Conservation (phyloP, 768 basidiomycete genomes). For the Candolleomyces efflorescens region DNA sequence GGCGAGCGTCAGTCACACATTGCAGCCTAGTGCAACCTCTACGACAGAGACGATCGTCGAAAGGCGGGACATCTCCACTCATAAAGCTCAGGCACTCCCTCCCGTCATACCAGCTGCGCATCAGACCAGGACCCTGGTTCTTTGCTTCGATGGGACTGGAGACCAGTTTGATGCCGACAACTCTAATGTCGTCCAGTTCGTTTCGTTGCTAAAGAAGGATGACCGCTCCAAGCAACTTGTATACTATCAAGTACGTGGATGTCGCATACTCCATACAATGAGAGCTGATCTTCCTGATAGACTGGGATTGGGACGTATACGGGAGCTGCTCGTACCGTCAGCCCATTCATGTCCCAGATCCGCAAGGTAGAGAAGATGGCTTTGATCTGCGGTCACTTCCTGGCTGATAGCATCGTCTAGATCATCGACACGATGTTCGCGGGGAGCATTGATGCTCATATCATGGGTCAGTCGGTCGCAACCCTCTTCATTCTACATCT, state of each 20-base stretch:
- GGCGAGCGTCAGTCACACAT: no score
- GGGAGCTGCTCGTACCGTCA: constrained; percentile 27
- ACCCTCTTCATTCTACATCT: not conserved
- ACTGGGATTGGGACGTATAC: constrained; percentile 52
- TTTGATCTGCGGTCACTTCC: not conserved
- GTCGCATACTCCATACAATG: no score
- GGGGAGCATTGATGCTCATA: constrained; percentile 43
- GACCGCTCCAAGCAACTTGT: constrained; percentile 50
- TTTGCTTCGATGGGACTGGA: constrained; percentile 58
- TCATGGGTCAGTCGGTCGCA: constrained; percentile 29
- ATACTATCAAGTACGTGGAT: constrained; percentile 54
- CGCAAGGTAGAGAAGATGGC: constrained; percentile 31
- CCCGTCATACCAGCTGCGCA: constrained; percentile 30
- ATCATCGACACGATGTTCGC: constrained; percentile 48
- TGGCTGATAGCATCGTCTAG: constrained; percentile 17
- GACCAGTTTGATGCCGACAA: constrained; percentile 51
- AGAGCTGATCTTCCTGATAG: constrained; percentile 19
- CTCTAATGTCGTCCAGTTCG: constrained; percentile 51
- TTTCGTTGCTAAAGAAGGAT: constrained; percentile 49
- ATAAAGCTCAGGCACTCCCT: no score
- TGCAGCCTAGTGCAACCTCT: no score
- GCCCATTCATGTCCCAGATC: constrained; percentile 31
- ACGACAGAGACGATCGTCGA: no score
- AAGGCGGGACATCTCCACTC: no score
- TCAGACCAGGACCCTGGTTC: constrained; percentile 37